These are phyloP conservation scores for Elymus sibiricus DNA, from an alignment of 176 grass and related monocot genomes.

Conservation along the genomic window DNA sequence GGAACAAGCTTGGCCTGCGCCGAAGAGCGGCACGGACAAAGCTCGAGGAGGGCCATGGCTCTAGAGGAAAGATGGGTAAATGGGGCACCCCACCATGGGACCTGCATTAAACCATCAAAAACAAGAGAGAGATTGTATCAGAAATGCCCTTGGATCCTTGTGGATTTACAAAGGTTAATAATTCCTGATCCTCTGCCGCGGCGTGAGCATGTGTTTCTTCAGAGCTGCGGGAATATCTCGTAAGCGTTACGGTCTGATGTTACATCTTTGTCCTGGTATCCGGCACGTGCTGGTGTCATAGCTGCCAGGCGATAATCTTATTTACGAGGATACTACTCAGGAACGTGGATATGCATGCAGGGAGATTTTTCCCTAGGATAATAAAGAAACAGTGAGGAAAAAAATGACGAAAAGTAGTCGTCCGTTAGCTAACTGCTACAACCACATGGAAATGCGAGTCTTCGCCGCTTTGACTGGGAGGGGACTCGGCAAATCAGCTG, in stretches of 20 bases:
- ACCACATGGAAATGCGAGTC: constrained; percentile 15
- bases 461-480: constrained; percentile 31
- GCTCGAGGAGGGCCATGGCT: constrained; percentile 24
- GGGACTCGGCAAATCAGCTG: constrained; percentile 19
- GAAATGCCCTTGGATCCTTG: neutral
- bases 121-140: no score
- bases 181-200: neutral
- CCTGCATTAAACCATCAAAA: no score
- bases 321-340: neutral
- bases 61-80: neutral
- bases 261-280: constrained; percentile 24
- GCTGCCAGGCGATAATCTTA: neutral
- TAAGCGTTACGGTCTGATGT: neutral
- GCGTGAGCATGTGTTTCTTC: neutral
- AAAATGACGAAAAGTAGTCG: neutral
- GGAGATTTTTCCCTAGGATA: neutral
- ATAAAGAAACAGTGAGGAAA: neutral
- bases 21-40: constrained; percentile 13
- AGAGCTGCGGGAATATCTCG: neutral
- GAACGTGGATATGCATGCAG: neutral
- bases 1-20: constrained; percentile 7
- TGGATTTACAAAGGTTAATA: neutral
- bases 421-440: neutral
- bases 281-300: neutral
- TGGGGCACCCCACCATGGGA: constrained; percentile 7